Percentiles rank a stretch among this genome's conserved stretches.
Conservation (phyloP, 176 grass and related monocot genomes). For the Juncus effusus region DNA sequence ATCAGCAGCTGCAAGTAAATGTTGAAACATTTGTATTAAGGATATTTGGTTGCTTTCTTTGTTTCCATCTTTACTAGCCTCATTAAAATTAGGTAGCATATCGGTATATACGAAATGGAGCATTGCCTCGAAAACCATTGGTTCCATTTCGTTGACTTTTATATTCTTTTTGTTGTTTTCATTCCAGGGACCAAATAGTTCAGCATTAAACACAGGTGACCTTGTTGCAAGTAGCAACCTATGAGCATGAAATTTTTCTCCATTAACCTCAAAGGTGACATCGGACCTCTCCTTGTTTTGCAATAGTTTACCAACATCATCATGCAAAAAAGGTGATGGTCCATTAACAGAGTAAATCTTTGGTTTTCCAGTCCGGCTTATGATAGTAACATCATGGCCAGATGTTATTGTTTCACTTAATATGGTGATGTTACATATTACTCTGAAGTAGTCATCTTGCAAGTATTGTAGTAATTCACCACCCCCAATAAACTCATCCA, state of each 20-base stretch:
- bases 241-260: slow-evolving; percentile 5
- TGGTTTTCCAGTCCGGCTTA: too few relatives aligned
- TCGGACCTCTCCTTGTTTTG: background rate
- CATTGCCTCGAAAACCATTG: slow-evolving; percentile 10
- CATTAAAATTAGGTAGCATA: background rate
- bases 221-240: slow-evolving; percentile 7
- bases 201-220: slow-evolving; percentile 8
- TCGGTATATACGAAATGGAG: slow-evolving; percentile 18
- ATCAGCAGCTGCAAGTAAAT: slow-evolving; percentile 15
- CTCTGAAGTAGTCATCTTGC: too few relatives aligned
- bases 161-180: background rate
- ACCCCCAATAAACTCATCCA: too few relatives aligned
- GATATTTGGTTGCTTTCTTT: background rate
- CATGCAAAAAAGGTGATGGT: slow-evolving; percentile 9
- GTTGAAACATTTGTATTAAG: background rate
- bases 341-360: background rate
- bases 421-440: too few relatives aligned
- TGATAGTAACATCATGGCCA: too few relatives aligned
- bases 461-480: too few relatives aligned
- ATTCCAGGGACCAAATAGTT: slow-evolving; percentile 7
- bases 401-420: too few relatives aligned
- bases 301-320: slow-evolving; percentile 1
- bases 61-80: background rate
- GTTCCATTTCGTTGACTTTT: slow-evolving; percentile 8
- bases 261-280: background rate